Base-by-base conservation (phyloP, 805 yeast species). In the Candida loeiensis region DNA sequence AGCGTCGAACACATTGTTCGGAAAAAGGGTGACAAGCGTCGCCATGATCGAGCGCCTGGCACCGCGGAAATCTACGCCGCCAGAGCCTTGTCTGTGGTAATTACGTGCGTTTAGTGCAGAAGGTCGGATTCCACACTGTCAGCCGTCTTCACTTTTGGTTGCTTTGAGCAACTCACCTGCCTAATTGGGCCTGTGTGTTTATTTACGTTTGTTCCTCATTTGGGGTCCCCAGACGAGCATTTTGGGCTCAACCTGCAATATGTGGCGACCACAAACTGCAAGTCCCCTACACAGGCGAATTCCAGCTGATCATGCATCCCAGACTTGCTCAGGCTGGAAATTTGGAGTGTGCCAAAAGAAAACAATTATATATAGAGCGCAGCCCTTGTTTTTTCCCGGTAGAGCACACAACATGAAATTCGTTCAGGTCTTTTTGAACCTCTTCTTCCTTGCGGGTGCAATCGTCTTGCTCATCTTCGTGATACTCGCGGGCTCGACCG, bases 401-500 rank as follows among this genome's bases (percentile, higher is more conserved):
- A 6, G 4, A 16, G 21, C 27, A n/a, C n/a, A 21, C 21, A 24
- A 20, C 14, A 39, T 39, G 42, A 39, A 28, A 30, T 28, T 39
- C 24, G 28, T 39, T 28, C 42, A 39, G 34, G 42, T 39, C 30
- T n/a, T 34, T 19, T 34, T 66, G 30, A 69, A 68, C 54, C 55
- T 66, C 37, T 37, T 69, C 47, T 60, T 69, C 39, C 61, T 69
- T 46, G 66, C 71, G 15, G 74, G 74, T 16, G 49, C 73, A 13
- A 79, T 54, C 53, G 74, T 43, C 64, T 77, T 24, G 51, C 64
- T 80, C 42, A 71, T 87, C 47, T 78, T 89, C 53, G 69, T 80
- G 40, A 64, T 86, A 17, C 71, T 88, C 29, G 79, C 88, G 2
- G 95, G 95, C 11, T 68, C 77, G 14, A 61, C 72, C 12, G 54